These are phyloP conservation scores for Helicostylum pulchrum DNA, from an alignment of 192 early-diverging fungal species.

Conservation along the genomic window DNA sequence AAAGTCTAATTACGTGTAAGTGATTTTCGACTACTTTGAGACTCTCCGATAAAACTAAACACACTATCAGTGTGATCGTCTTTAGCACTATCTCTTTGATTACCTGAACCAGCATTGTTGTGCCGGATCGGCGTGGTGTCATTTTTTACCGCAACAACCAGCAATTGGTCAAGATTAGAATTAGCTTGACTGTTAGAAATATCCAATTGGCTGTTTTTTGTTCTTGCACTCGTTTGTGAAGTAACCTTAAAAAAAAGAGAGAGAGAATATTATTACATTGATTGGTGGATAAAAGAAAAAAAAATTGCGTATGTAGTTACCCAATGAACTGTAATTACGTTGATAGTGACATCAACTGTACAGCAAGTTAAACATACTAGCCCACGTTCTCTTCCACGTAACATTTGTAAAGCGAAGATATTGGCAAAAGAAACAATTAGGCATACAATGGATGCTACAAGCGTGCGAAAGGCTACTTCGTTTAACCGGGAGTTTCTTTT, in stretches of 20 bases:
- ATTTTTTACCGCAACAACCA: no score
- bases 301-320: constrained; percentile 17
- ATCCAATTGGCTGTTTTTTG: neutral
- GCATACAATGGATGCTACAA: constrained; percentile 43
- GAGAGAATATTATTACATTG: neutral
- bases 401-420: constrained; percentile 35
- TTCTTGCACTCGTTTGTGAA: neutral
- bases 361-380: constrained; percentile 45
- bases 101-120: no score
- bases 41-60: no score
- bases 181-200: no score
- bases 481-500: constrained; percentile 21
- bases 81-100: no score
- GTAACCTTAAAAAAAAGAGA: neutral
- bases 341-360: constrained; percentile 49
- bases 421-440: constrained; percentile 43
- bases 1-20: no score
- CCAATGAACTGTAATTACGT: constrained; percentile 33
- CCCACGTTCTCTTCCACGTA: constrained; percentile 44
- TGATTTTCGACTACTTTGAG: no score
- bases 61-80: no score
- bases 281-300: no score
- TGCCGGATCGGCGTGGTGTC: no score
- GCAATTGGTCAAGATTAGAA: no score
- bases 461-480: constrained; percentile 41